Evolutionary conservation across 176 grass and related monocot species (phyloP), one percentile per base, ranked within the genome.

Genomic region (Ampelocalamus luodianensis): DNA sequence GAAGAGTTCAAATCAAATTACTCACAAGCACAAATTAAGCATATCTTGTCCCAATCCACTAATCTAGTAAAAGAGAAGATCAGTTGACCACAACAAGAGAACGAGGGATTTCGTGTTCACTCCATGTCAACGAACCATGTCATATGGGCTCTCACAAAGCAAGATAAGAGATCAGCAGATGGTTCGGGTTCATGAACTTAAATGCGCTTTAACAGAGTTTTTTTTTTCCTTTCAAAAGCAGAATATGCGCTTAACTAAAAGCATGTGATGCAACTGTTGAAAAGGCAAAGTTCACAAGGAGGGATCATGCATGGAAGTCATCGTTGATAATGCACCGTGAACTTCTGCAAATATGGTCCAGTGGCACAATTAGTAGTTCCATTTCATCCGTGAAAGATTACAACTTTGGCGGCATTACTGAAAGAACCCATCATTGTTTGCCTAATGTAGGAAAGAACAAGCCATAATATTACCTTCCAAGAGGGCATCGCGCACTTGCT

Each of bases 401-500:
- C 14, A 79, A 1, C 3, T 74, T 76, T 82, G 29, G 20, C 53
- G 77, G 38, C 63, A 70, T 61, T 40, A 71, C 34, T 51, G 46
- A 58, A 6, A 67, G 43, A 54, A 6, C 32, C 49, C 22, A 56
- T 51, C 22, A 18, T 49, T n/a, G 56, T 64, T 54, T 10, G 50
- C 5, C 49, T 54, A 12, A 67, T 36, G 1, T 10, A 68, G 22
- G 0, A 59, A 68, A 59, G 45, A 67, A 40, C 22, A 68, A 24
- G 29, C 61, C 20, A 69, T 76, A 3, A 43, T 87, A 63, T 1
- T 64, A 93, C 94, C 91, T 92, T 97, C 89, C 82, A 91, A 68
- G 34, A 97, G 84, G 81, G 91, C 94, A 26, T 83, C 84, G 8
- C 85, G 79, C 23, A 97, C 82, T 90, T 91, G 79, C 56, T 92